Conservation (phyloP, 1,284 basidiomycete species). For the Anthracocystis walkeri region DNA sequence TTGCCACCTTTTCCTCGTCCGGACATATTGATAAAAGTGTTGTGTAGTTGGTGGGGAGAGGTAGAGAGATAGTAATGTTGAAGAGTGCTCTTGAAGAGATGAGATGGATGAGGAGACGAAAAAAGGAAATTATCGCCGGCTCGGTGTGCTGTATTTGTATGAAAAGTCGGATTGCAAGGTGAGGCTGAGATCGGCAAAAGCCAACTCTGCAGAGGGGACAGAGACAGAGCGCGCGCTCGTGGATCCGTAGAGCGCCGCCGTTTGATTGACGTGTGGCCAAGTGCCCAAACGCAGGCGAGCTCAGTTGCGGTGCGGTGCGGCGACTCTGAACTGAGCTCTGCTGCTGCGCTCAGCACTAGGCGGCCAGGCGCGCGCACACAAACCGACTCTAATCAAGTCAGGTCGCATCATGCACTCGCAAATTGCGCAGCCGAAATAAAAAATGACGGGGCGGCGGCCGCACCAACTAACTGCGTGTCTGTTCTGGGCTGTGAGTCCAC, state of each 20-base stretch:
- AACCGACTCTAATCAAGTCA: not conserved
- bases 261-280: constrained; percentile 6
- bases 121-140: constrained; percentile 39
- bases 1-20: constrained; percentile 69
- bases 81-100: constrained; percentile 42
- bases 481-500: not conserved
- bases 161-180: constrained; percentile 37
- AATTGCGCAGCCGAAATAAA: constrained; percentile 17
- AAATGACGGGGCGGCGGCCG: constrained; percentile 8
- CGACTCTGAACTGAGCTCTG: constrained; percentile 1
- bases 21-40: constrained; percentile 60
- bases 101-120: constrained; percentile 39
- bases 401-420: constrained; percentile 12
- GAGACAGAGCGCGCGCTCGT: constrained; percentile 2
- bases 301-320: not conserved
- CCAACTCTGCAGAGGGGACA: no score
- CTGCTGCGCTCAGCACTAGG: not conserved
- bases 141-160: constrained; percentile 49
- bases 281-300: not conserved
- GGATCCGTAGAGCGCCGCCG: not conserved
- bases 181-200: constrained; percentile 37
- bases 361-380: not conserved
- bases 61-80: constrained; percentile 25
- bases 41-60: constrained; percentile 32
- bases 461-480: not conserved